Base-by-base conservation (phyloP, 768 basidiomycete genomes). In the Russula vinacea region DNA sequence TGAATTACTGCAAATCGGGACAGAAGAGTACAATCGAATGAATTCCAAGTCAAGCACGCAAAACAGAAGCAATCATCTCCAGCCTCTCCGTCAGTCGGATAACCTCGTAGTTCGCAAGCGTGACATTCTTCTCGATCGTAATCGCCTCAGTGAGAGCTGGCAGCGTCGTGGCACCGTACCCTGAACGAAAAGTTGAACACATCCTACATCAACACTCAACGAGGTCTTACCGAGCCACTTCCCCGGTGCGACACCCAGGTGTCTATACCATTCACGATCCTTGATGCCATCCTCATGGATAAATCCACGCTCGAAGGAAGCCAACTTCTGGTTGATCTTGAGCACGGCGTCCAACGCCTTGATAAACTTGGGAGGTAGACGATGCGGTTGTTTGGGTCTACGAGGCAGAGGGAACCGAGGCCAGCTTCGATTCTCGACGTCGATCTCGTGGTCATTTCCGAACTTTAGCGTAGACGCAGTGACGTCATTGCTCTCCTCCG, bases 191-290 rank as follows among this genome's bases (percentile, higher is more conserved):
- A 10, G 9, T 33, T 19, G 61, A 49, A 52, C 37, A 61, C 13
- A 32, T 11, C 26, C n/a, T 5, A 35, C 14, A 32, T 40, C 26
- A 29, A 10, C 14, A 42, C 56, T 29, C 17, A 32, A 35, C 29
- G 22, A 60, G 39, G n/a, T 74, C 81, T 68, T 68, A 89, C 89
- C 88, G 45, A 88, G 84, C 85, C 88, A 88, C 73, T 90, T 87
- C 44, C 92, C 93, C 35, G 94, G 93, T 3, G 93, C 91, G 49
- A 93, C 90, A 54, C 83, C 92, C 17, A 93, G 80, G 74, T 94
- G 88, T 70, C 79, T 84, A 73, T 89, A 96, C 93, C 93, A 95
- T 72, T 91, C 88, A 37, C 90, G 80, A 59, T 87, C 85, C 68
- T 85, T 85, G 67, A 94, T 85, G 0, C 93, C 94, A 17, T 78